Base-by-base conservation (phyloP, 1,284 basidiomycete genomes). In the Schizophyllum commune region DNA sequence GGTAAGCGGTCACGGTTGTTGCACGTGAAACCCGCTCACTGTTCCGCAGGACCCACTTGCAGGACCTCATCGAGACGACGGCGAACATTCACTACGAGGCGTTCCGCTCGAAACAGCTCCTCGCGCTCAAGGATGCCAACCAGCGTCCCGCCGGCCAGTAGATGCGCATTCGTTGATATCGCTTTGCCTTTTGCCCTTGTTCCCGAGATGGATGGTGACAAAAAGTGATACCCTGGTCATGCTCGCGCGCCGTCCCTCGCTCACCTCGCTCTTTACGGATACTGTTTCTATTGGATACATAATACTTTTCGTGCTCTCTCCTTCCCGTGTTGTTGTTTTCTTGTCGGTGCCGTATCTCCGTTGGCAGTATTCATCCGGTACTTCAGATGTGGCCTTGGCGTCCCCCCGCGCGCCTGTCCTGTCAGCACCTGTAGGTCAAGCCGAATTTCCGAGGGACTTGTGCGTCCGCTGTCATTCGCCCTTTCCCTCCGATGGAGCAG, bases 21-120 rank as follows among this genome's bases (percentile, higher is more conserved):
- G 15, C 60, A 19, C 53, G 19, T 57, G 27, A 27, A 27, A 27
- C 27, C 27, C 2, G 53, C 55, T 19, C 34, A 11, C 55, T 39
- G 7, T 13, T 56, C 55, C 13, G 54, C 62, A 91, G 95, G 75
- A 96, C 96, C 33, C 96, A 99, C 77, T 78, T 99, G 70, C 97
- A 99, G 76, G 97, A 99, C 73, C 79, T 99, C 69, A 98, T 99
- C 74, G 96, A 99, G 82, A 98, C 96, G 60, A 99, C 96, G 2
- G 93, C 96, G 7, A 92, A 96, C 76, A 97, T 97, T 73, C 97
- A 99, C 78, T 99, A 99, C 77, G 97, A 99, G 82, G 95, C 96
- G 7, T 99, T 99, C 91, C 88, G 96, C 67, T 96, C 92, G 69
- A 98, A 98, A 81, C 97, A 99, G 79, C 75, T 96, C 66, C 80